Conservation (phyloP, 768 basidiomycete species). For the Termitomyces sp. region DNA sequence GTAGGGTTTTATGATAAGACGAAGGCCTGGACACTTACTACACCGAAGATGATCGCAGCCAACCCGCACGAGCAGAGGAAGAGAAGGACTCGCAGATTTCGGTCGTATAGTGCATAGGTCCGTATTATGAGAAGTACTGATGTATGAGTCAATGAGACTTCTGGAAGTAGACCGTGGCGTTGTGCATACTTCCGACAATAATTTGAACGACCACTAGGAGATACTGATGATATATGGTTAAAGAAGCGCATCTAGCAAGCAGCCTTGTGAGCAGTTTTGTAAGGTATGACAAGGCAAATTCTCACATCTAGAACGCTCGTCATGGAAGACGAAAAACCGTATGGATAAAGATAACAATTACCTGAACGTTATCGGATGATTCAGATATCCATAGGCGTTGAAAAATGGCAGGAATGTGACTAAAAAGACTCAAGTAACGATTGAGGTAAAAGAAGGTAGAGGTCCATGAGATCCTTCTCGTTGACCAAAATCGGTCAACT, state of each 20-base stretch:
- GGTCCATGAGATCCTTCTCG: constrained; percentile 22
- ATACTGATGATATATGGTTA: constrained; percentile 24
- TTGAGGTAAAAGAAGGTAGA: constrained; percentile 22
- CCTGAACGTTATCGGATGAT: constrained; percentile 19
- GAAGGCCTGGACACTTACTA: background rate
- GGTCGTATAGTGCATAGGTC: background rate
- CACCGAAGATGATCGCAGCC: constrained; percentile 17
- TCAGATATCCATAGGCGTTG: constrained; percentile 26
- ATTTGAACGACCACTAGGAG: constrained; percentile 28
- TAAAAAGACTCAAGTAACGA: constrained; percentile 7
- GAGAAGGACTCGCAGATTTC: background rate
- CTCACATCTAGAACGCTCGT: background rate
- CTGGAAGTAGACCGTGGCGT: background rate
- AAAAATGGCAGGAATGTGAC: constrained; percentile 23
- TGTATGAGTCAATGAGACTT: background rate
- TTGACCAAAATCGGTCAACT: background rate
- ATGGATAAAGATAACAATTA: background rate
- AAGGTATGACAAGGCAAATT: background rate
- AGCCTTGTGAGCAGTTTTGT: background rate
- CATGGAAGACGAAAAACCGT: background rate
- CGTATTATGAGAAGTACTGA: background rate
- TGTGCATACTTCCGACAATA: constrained; percentile 28
- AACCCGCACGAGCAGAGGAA: constrained; percentile 22
- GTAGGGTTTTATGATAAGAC: background rate
- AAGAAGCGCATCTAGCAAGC: constrained; percentile 17